A percentile compares a stretch with the other conserved stretches of the same genome.
phyloP scores from a whole-genome alignment of 2,329 filamentous ascomycete genomes.

The Fusarium nodosum region DNA sequence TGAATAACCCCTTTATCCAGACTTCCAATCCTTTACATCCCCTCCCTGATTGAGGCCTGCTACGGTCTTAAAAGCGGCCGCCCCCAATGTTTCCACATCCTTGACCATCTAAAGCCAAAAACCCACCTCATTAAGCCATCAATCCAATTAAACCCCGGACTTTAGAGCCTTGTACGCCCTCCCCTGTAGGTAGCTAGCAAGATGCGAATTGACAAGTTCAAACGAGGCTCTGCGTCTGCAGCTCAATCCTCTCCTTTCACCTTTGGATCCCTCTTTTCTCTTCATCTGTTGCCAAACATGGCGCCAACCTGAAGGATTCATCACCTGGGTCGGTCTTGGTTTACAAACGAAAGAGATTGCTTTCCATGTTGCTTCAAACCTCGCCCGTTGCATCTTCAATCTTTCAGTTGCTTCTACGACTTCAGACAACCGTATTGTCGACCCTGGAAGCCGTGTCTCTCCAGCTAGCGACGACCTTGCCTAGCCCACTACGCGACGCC shows the following conservation, averaged over 20 bases:
- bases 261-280: conserved; percentile 2
- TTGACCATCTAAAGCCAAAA: conserved; percentile 17
- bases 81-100: conserved; percentile 16
- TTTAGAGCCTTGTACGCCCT: conserved; percentile 29
- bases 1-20: background rate
- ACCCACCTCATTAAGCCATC: conserved; percentile 31
- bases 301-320: conserved; percentile 12
- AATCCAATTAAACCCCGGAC: conserved; percentile 39
- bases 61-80: conserved; percentile 14
- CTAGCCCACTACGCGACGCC: background rate
- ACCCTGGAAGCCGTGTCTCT: background rate
- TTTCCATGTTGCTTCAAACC: background rate
- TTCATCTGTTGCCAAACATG: conserved; percentile 17
- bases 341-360: background rate
- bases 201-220: conserved; percentile 27
- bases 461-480: background rate
- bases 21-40: background rate
- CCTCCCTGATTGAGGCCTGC: conserved; percentile 27
- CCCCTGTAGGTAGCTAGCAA: conserved; percentile 22
- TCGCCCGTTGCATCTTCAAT: conserved; percentile 2
- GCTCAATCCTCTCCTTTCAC: conserved; percentile 8
- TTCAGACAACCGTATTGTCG: background rate
- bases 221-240: conserved; percentile 37
- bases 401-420: background rate
- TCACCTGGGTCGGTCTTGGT: conserved; percentile 18